Evolutionary conservation across 768 basidiomycete genomes (phyloP).

Genomic region (Pholiota microspora): DNA sequence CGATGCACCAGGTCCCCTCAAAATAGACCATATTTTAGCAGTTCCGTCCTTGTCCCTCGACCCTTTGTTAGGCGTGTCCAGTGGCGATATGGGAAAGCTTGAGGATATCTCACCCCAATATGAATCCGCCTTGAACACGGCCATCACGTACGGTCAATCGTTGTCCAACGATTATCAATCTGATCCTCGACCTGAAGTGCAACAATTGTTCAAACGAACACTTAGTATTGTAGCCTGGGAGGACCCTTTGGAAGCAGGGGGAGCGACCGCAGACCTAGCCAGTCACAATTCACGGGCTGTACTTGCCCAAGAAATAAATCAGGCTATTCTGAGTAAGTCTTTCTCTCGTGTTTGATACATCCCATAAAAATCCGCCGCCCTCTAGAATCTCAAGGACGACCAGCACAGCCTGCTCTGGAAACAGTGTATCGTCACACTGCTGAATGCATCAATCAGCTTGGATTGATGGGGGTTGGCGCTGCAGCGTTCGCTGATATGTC

Average conservation of each 20-base stretch:
- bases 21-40: slow-evolving; percentile 17
- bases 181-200: slow-evolving; percentile 62
- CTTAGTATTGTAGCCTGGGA: slow-evolving; percentile 81
- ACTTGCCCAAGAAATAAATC: slow-evolving; percentile 76
- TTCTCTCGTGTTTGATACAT: background rate
- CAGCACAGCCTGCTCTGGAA: slow-evolving; percentile 70
- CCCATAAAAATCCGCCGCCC: slow-evolving; percentile 7
- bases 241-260: slow-evolving; percentile 66
- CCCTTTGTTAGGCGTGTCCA: background rate
- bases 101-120: slow-evolving; percentile 34
- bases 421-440: slow-evolving; percentile 74
- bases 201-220: slow-evolving; percentile 66
- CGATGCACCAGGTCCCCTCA: slow-evolving; percentile 26
- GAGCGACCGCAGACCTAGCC: slow-evolving; percentile 64
- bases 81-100: background rate
- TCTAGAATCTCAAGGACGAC: slow-evolving; percentile 76
- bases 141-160: slow-evolving; percentile 72
- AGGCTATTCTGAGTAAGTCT: slow-evolving; percentile 74
- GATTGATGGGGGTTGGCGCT: slow-evolving; percentile 65
- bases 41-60: slow-evolving; percentile 1
- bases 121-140: slow-evolving; percentile 58
- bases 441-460: slow-evolving; percentile 69
- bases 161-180: slow-evolving; percentile 67
- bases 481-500: slow-evolving; percentile 83
- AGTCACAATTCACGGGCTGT: slow-evolving; percentile 63